Conservation (phyloP, 805 yeast species). For the Starmera dryadoides region DNA sequence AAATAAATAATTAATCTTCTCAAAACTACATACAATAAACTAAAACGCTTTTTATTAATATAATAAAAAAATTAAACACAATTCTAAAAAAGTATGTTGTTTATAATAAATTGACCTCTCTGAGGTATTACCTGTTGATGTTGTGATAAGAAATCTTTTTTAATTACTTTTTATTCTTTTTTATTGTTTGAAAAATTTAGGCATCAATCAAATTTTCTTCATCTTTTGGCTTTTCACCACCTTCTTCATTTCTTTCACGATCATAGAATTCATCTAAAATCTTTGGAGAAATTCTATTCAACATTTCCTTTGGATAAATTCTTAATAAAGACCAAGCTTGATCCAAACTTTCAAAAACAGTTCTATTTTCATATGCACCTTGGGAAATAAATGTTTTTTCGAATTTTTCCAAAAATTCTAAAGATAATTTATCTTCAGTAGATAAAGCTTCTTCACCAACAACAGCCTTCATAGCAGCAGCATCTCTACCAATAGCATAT, state of each 20-base stretch:
- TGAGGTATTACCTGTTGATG: too few species aligned
- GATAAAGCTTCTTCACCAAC: slow-evolving; percentile 99
- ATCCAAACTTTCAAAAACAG: slow-evolving; percentile 90
- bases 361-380: slow-evolving; percentile 95
- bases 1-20: too few species aligned
- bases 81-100: too few species aligned
- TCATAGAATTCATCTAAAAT: slow-evolving; percentile 93
- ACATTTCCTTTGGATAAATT: slow-evolving; percentile 98
- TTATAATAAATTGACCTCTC: too few species aligned
- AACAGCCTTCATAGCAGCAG: slow-evolving; percentile 99
- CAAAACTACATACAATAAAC: too few species aligned
- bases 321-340: slow-evolving; percentile 97
- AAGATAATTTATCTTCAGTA: slow-evolving; percentile 92
- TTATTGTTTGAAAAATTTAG: slow-evolving; percentile 6
- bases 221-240: slow-evolving; percentile 24
- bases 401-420: slow-evolving; percentile 96
- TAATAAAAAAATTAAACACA: too few species aligned
- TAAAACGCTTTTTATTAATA: too few species aligned
- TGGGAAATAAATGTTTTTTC: slow-evolving; percentile 93
- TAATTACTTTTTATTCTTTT: too few species aligned
- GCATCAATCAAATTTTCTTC: slow-evolving; percentile 30
- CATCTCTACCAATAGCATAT: slow-evolving; percentile 99
- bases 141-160: too few species aligned
- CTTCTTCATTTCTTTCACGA: slow-evolving; percentile 67
- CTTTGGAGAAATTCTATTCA: slow-evolving; percentile 98